These are phyloP conservation scores for Saccharomycopsis malanga DNA, from an alignment of 805 yeast species.

Conservation along the genomic window DNA sequence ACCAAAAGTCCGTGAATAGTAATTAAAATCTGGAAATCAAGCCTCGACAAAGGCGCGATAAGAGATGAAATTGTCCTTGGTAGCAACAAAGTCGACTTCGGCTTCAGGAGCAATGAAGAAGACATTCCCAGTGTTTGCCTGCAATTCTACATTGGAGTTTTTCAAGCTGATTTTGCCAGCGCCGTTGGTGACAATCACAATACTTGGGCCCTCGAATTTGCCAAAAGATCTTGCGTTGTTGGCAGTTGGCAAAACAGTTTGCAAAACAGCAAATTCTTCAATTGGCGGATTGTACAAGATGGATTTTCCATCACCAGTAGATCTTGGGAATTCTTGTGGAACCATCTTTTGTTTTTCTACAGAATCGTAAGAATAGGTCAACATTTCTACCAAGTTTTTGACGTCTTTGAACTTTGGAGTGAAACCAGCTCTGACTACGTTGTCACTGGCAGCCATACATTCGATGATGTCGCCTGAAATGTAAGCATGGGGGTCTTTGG, in stretches of 20 bases:
- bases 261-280: conserved; percentile 91
- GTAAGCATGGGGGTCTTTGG: conserved; percentile 97
- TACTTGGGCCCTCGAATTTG: conserved; percentile 78
- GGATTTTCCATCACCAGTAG: conserved; percentile 60
- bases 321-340: conserved; percentile 41
- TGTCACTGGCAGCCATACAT: conserved; percentile 99
- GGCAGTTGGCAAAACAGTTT: conserved; percentile 53
- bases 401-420: conserved; percentile 99
- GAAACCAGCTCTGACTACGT: conserved; percentile 97
- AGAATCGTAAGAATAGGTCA: conserved; percentile 82
- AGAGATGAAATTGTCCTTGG: conserved; percentile 54
- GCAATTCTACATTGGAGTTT: conserved; percentile 35
- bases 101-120: conserved; percentile 79
- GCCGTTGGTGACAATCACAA: conserved; percentile 79
- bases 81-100: conserved; percentile 51
- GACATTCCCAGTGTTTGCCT: conserved; percentile 65
- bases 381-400: conserved; percentile 76
- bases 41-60: conserved; percentile 67
- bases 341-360: conserved; percentile 92
- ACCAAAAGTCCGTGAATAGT: too few relatives aligned
- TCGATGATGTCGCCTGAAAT: conserved; percentile 96
- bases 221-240: conserved; percentile 50
- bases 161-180: conserved; percentile 40
- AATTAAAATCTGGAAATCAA: too few relatives aligned
- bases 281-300: conserved; percentile 90